phyloP scores from a whole-genome alignment of 2,329 filamentous ascomycete genomes.

The Stagonosporopsis cucurbitacearum region DNA sequence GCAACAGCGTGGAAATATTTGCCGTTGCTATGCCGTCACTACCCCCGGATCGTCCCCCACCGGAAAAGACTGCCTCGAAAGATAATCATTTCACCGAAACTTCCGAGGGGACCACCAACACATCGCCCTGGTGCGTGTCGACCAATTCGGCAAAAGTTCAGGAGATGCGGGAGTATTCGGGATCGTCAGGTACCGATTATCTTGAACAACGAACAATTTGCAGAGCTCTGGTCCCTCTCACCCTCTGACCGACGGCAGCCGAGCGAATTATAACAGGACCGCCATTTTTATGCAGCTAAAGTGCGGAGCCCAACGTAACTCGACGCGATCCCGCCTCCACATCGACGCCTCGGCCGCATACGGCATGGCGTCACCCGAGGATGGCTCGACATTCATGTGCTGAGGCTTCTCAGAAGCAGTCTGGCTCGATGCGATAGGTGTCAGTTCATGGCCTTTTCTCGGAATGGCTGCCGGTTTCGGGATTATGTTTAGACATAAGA shows the following conservation, averaged over 20 bases:
- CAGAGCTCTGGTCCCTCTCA: slow-evolving; percentile 13
- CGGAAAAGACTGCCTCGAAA: background rate
- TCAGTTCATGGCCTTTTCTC: slow-evolving; percentile 3
- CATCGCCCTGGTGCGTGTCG: slow-evolving; percentile 5
- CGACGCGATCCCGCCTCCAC: slow-evolving; percentile 15
- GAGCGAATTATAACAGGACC: slow-evolving; percentile 15
- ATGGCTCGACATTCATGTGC: slow-evolving; percentile 18
- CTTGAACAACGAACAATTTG: slow-evolving; percentile 20
- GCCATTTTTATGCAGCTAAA: slow-evolving; percentile 15
- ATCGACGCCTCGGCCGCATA: slow-evolving; percentile 14
- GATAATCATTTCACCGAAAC: slow-evolving; percentile 10
- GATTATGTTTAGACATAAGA: slow-evolving; percentile 4
- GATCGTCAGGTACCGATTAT: slow-evolving; percentile 14
- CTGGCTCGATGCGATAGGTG: slow-evolving; percentile 8
- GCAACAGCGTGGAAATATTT: background rate
- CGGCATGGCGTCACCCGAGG: slow-evolving; percentile 18
- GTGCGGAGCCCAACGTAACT: slow-evolving; percentile 8
- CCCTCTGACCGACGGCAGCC: slow-evolving; percentile 32
- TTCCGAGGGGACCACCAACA: slow-evolving; percentile 16
- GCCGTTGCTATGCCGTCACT: background rate
- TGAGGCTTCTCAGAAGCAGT: background rate
- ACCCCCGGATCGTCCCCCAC: background rate
- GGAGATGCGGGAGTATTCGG: slow-evolving; percentile 23
- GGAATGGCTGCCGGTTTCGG: slow-evolving; percentile 5
- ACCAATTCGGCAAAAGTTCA: slow-evolving; percentile 25